A percentile compares a stretch with the other conserved stretches of the same genome.
Conservation (phyloP, 2,329 filamentous ascomycete genomes). For the Pseudovirgaria hyperparasitica region DNA sequence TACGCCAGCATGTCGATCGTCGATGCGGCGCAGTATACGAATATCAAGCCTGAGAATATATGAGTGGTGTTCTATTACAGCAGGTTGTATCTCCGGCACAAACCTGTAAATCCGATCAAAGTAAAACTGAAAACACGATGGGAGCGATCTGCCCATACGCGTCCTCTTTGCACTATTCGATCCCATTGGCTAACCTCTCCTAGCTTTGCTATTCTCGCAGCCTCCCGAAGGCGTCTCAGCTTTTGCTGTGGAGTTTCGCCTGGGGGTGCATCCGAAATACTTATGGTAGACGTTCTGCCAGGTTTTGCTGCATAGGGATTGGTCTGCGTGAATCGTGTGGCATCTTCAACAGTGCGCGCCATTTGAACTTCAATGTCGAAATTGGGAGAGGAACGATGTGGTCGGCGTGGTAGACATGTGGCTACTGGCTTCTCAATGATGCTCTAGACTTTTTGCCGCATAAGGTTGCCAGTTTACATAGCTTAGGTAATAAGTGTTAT, state of each 20-base stretch:
- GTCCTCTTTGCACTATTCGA: conserved; percentile 37
- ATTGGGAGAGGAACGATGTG: too few relatives aligned
- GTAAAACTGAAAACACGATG: conserved; percentile 48
- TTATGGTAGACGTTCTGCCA: conserved; percentile 24
- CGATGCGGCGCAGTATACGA: conserved; percentile 49
- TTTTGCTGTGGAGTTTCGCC: conserved; percentile 42
- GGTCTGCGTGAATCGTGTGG: conserved; percentile 64
- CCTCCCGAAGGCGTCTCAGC: conserved; percentile 37
- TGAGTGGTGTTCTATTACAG: conserved; percentile 1
- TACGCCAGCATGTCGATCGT: conserved; percentile 54
- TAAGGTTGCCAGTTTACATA: too few relatives aligned
- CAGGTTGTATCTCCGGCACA: conserved; percentile 8
- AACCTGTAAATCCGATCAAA: conserved; percentile 50
- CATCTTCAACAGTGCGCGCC: conserved; percentile 63
- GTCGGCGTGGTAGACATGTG: too few relatives aligned
- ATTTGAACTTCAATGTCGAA: too few relatives aligned
- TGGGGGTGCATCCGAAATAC: conserved; percentile 25
- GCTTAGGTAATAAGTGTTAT: too few relatives aligned
- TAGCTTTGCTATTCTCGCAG: conserved; percentile 33
- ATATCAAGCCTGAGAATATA: conserved; percentile 37
- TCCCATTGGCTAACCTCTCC: conserved; percentile 43
- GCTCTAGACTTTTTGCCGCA: too few relatives aligned
- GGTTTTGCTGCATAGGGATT: conserved; percentile 59
- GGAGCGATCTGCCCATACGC: conserved; percentile 45
- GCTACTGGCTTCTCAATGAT: too few relatives aligned